A percentile compares a stretch with the other conserved stretches of the same genome.
Conservation (phyloP, 768 basidiomycete species). For the Serendipita indica region DNA sequence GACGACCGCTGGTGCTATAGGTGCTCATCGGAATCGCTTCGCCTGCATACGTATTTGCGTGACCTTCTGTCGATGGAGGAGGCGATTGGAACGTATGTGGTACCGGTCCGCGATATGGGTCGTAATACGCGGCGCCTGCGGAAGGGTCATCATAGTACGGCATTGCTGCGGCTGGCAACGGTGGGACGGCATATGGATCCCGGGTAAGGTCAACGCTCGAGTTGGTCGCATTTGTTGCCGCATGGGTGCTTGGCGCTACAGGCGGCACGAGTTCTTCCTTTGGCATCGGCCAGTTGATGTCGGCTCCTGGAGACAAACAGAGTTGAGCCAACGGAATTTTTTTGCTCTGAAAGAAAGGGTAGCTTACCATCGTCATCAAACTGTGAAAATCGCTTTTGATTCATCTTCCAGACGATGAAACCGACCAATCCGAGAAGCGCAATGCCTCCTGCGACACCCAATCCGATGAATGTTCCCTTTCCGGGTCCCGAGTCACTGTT, state of each 20-base stretch:
- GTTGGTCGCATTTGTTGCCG: conserved; percentile 26
- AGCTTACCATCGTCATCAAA: conserved; percentile 60
- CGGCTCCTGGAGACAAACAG: conserved; percentile 38
- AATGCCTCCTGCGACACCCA: conserved; percentile 69
- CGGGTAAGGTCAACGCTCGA: conserved; percentile 23
- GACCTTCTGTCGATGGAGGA: conserved; percentile 21
- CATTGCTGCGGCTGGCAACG: conserved; percentile 58
- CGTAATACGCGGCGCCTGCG: conserved; percentile 40
- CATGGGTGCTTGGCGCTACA: conserved; percentile 26
- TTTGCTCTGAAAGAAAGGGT: conserved; percentile 4
- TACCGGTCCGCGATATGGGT: conserved; percentile 68
- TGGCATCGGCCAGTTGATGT: conserved; percentile 85
- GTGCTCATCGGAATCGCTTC: conserved; percentile 63
- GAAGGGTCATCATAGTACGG: conserved; percentile 64
- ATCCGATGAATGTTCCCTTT: conserved; percentile 36
- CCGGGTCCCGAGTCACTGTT: conserved; percentile 7
- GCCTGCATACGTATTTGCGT: conserved; percentile 24
- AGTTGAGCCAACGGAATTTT: neutral
- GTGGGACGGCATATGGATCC: conserved; percentile 64
- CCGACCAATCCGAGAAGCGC: conserved; percentile 53
- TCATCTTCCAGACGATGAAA: conserved; percentile 80
- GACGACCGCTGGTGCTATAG: conserved; percentile 1
- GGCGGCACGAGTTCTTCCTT: conserved; percentile 46
- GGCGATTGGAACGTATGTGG: conserved; percentile 39
- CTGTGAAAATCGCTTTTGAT: conserved; percentile 56